Evolutionary conservation across 73 alveolate species (phyloP), one percentile per base, ranked within the genome.

Genomic region (Uronychia binucleata): DNA sequence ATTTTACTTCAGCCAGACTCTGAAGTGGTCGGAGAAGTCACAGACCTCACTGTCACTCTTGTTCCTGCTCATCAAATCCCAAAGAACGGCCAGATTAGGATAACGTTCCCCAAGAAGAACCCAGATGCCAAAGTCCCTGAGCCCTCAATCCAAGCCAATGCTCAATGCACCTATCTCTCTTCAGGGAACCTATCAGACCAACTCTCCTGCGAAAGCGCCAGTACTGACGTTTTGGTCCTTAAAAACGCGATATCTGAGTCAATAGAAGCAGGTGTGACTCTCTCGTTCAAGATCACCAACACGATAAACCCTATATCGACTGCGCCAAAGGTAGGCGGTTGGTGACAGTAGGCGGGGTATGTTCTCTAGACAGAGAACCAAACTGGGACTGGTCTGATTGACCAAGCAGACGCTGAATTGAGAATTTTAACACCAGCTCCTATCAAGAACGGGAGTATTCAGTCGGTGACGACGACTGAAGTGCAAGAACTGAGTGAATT

Each of bases 321-420:
- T 0, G 86, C 86, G 28, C 58, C 77, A 32, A 60, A 58, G 30
- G 13, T 83, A 34, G 95, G 92, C 25, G 59, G 78, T 75, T 35
- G 75, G 19, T 46, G 19, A 46, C 19, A 11, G 1, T 33, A 46
- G n/a, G 0, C 79, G 1, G 86, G 86, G 30, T 79, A 35, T 79
- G 34, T 34, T 13, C 34, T 79, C 28, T 19, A 26, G 14, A 79
- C 86, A 1, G 57, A 29, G 28, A 1, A 67, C 26, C 79, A 75
- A 0, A 58, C 34, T 29, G 58, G 79, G 0, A 85, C 85, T 1
- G 86, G 86, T 0, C 26, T 1, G 28, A 75, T 79, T 14, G 86
- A 79, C 78, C 28, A 58, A 25, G 31, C 46, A 27, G 28, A 67
- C 14, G 58, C 86, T 26, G 28, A 67, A 33, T 34, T 79, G 25